Evolutionary conservation across 2,329 filamentous ascomycete genomes (phyloP).

Genomic region (Diaporthe amygdali): DNA sequence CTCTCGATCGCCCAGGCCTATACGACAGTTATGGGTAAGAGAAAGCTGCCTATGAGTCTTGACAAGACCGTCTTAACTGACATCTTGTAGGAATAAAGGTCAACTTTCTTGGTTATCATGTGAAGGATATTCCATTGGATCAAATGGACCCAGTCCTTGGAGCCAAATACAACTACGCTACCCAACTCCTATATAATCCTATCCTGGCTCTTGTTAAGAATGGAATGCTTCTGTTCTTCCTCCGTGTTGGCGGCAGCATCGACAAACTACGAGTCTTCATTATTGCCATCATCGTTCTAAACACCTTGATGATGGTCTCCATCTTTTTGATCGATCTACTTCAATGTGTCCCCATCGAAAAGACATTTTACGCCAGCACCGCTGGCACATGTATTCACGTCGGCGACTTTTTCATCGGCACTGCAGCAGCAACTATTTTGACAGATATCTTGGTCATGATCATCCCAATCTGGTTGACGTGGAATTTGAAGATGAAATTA

Average conservation of each 20-base stretch:
- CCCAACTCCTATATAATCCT: constrained; percentile 50
- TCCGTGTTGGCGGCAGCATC: constrained; percentile 45
- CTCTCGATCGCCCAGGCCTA: constrained; percentile 16
- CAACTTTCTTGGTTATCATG: constrained; percentile 13
- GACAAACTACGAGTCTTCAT: constrained; percentile 37
- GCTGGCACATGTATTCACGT: constrained; percentile 41
- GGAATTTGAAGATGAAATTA: constrained; percentile 37
- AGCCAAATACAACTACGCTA: constrained; percentile 38
- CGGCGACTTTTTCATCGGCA: constrained; percentile 38
- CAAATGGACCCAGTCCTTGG: constrained; percentile 26
- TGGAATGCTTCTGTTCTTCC: constrained; percentile 51
- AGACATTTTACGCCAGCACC: constrained; percentile 34
- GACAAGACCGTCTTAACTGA: neutral
- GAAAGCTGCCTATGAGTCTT: too few species aligned
- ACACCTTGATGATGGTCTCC: constrained; percentile 34
- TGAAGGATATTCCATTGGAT: constrained; percentile 26
- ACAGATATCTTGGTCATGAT: constrained; percentile 46
- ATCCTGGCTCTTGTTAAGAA: constrained; percentile 51
- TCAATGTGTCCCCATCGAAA: constrained; percentile 37
- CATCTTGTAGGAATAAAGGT: neutral
- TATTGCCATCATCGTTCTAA: constrained; percentile 36
- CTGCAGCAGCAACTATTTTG: constrained; percentile 43
- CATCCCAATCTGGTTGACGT: constrained; percentile 41
- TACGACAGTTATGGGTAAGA: constrained; percentile 5
- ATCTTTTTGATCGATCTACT: constrained; percentile 38